Base-by-base conservation (phyloP, 1,284 basidiomycete species). In the Trichosporon asahii region DNA sequence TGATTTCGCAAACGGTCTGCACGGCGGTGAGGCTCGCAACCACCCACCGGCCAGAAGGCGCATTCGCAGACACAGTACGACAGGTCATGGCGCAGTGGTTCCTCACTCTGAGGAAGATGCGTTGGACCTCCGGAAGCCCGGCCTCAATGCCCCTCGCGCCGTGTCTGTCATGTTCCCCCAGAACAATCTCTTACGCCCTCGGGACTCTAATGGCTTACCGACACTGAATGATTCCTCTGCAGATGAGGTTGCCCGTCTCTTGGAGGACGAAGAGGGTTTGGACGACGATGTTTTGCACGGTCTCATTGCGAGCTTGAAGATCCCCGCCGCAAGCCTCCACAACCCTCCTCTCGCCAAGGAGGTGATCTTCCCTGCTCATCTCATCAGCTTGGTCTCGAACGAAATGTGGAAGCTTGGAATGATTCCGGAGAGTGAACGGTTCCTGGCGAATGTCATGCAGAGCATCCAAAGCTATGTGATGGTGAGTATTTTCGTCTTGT, bases 361-460 rank as follows among this genome's bases (percentile, higher is more conserved):
- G 83, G 95, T 99, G 68, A 87, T 99, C 55, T 99, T 99, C 91
- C 97, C 97, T 4, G 96, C 97, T n/a, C 98, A 99, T 83, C 88
- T 99, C 71, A 99, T 99, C 84, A 94, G 92, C 78, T 86, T 99
- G 65, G 91, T 98, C 71, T 97, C 95, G 23, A 99, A 99, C 83
- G 97, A 99, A 85, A 99, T 99, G 96, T 99, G 97, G 97, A 98
- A 98, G 85, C 94, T 98, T 78, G 95, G 95, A 31, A 89, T 99
- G 78, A 98, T 99, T 76, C 88, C 90, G 29, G 96, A 99, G 83
- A 97, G 94, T 83, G 97, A 99, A 83, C 88, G 95, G 46, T 99
- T 99, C 89, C 87, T 99, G 71, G 97, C 97, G 49, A 98, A 98
- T 79, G 93, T 99, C 69, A 99, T 99, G 96, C 95, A 98, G 83